Evolutionary conservation across 768 basidiomycete species (phyloP), one percentile per base, ranked within the genome.

Genomic region (Mycena pura): DNA sequence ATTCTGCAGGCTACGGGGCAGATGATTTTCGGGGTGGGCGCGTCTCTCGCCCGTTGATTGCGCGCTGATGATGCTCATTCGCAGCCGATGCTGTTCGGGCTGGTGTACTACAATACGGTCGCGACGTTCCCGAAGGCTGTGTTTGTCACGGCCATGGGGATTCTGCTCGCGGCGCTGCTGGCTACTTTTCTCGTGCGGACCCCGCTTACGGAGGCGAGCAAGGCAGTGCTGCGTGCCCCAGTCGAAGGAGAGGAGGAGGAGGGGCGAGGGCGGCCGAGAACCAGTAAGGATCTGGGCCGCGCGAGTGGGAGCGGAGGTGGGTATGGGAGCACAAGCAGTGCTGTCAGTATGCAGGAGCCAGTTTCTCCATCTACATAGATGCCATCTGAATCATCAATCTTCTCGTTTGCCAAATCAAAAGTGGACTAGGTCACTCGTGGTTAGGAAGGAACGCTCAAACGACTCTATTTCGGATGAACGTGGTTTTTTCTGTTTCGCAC

Each of bases 21-120:
- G 71, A 86, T 86, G 77, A 91, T 93, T 36, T 67, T 76, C 47
- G 80, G 89, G 46, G 81, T 83, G 62, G 66, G 78, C 69, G 54
- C 14, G 9, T 27, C 55, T 31, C 48, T 52, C 50, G 22, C 46
- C 24, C 17, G 47, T 63, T 61, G 7, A 50, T 56, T 14, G 11
- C 9, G 28, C 31, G 22, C 4, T 39, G 5, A 17, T 39, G n/a
- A 24, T 51, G 24, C 25, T 55, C 39, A 54, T 45, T 57, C 47
- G 13, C 44, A 83, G 88, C 91, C 92, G 1, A 73, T 92, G 68
- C 48, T 93, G 5, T 94, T 93, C 66, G 91, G 88, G 4, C 47
- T 89, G 57, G 74, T 92, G 24, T 94, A 91, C 76, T 84, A 86
- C 64, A 77, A 72, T 47, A 91, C 91, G 0, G 90, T 92, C 22